Conservation (phyloP, 257 asterid species). For the Cynanchum wilfordii region DNA sequence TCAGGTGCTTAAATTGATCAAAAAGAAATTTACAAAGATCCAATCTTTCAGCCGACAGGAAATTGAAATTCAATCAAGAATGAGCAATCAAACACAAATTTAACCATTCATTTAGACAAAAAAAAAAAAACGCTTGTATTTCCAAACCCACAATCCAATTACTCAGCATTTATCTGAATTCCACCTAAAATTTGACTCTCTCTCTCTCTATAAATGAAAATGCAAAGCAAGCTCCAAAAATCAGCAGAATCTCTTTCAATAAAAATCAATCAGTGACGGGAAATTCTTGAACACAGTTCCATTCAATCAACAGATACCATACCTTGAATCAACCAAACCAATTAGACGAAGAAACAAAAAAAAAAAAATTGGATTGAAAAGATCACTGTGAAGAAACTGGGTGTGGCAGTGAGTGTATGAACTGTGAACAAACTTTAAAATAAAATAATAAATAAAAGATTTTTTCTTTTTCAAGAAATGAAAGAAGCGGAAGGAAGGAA, state of each 20-base stretch:
- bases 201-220: neutral
- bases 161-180: constrained; percentile 4
- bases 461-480: neutral
- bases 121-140: constrained; percentile 5
- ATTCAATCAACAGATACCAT: neutral
- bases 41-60: neutral
- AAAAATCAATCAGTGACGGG: neutral
- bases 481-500: constrained; percentile 8
- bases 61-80: constrained; percentile 3
- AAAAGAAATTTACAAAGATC: neutral
- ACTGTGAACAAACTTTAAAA: neutral
- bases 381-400: constrained; percentile 2
- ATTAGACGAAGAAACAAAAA: neutral
- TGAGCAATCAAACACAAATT: neutral
- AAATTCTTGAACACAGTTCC: neutral
- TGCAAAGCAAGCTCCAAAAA: neutral
- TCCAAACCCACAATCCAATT: neutral
- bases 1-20: neutral
- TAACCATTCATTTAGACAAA: constrained; percentile 1
- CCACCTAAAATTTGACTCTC: constrained; percentile 5
- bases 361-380: neutral
- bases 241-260: neutral
- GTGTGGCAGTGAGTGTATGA: neutral
- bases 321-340: constrained; percentile 3
- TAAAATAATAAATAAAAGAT: neutral